These are phyloP conservation scores for Termitomyces sp. DNA, from an alignment of 768 basidiomycete species.

Conservation along the genomic window DNA sequence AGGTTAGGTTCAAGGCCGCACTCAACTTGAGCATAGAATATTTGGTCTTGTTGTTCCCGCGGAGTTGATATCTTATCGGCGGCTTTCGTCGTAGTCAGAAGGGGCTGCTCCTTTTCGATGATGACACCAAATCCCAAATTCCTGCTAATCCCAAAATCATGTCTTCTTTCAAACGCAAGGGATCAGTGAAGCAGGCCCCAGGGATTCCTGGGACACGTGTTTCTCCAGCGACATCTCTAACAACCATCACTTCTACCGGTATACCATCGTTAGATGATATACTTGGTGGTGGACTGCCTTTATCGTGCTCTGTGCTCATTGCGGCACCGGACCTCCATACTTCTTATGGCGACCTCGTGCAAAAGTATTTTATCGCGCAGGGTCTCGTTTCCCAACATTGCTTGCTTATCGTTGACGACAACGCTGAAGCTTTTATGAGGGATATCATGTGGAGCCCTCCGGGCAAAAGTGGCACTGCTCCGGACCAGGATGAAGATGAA, in stretches of 20 bases:
- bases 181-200: constrained; percentile 40
- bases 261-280: constrained; percentile 94
- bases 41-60: constrained; percentile 4
- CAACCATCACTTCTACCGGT: constrained; percentile 75
- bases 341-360: constrained; percentile 79
- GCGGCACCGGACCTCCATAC: constrained; percentile 87
- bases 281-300: constrained; percentile 87
- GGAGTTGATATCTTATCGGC: constrained; percentile 5
- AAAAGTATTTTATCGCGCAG: constrained; percentile 88
- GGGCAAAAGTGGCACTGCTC: constrained; percentile 17
- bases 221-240: constrained; percentile 56
- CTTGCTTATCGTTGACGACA: constrained; percentile 63
- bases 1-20: too few relatives aligned
- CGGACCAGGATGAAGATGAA: constrained; percentile 24
- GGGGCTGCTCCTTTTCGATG: background rate
- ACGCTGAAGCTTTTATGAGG: constrained; percentile 55
- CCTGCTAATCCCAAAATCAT: constrained; percentile 31
- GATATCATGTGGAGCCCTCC: constrained; percentile 83
- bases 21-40: too few relatives aligned
- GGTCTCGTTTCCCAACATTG: constrained; percentile 74
- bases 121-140: background rate
- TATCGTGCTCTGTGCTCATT: constrained; percentile 70
- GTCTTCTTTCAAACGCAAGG: constrained; percentile 82
- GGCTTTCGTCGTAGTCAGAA: background rate
- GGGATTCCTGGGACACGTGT: constrained; percentile 53